These are phyloP conservation scores for Neoarthrinium moseri DNA, from an alignment of 2,329 filamentous ascomycete species.

Conservation along the genomic window DNA sequence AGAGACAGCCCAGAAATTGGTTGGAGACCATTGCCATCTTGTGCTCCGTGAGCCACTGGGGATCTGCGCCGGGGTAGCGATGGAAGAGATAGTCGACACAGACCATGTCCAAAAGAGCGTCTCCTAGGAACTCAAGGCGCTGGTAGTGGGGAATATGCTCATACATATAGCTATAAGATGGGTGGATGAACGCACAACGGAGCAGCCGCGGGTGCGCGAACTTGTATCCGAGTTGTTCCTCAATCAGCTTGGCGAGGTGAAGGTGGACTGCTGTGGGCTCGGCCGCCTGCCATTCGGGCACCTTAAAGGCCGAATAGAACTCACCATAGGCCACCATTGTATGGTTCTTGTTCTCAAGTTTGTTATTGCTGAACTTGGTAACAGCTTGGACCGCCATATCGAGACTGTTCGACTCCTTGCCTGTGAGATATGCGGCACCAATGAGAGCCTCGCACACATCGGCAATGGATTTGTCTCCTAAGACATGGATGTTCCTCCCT, in stretches of 20 bases:
- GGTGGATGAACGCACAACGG: constrained; percentile 83
- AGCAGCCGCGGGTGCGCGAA: constrained; percentile 78
- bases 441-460: constrained; percentile 95
- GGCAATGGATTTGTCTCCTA: constrained; percentile 87
- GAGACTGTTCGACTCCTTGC: constrained; percentile 39
- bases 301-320: constrained; percentile 68
- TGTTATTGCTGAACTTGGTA: constrained; percentile 48
- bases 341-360: constrained; percentile 67
- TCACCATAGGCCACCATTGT: constrained; percentile 67
- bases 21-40: constrained; percentile 99
- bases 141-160: constrained; percentile 87
- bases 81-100: constrained; percentile 82
- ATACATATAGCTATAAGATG: constrained; percentile 73
- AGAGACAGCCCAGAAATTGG: constrained; percentile 83
- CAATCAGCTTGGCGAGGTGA: constrained; percentile 66
- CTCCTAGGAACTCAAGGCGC: constrained; percentile 87
- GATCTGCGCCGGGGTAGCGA: constrained; percentile 74
- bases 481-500: constrained; percentile 55
- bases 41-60: constrained; percentile 97
- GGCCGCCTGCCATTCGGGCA: constrained; percentile 69
- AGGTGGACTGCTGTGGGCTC: constrained; percentile 63
- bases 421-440: constrained; percentile 71
- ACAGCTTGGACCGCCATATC: constrained; percentile 63
- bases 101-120: constrained; percentile 60
- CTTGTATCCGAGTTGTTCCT: constrained; percentile 51